Percentiles rank a stretch among this genome's conserved stretches.
Evolutionary conservation across 108 stramenopile genomes (phyloP).

Genomic region (Nannochloropsis gaditana): DNA sequence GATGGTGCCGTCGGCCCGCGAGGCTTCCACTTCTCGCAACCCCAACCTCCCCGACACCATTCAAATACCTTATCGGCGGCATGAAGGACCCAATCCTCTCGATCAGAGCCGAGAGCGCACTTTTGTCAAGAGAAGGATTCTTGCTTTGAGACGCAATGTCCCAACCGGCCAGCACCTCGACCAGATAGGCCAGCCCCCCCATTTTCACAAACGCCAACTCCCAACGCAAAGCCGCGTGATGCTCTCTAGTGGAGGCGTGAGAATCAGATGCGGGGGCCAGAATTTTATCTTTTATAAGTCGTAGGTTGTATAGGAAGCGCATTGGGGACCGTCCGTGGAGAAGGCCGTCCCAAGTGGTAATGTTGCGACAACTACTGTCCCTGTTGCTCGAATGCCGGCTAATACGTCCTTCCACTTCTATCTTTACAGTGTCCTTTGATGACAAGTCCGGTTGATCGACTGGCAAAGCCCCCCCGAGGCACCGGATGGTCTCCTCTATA

Average conservation of each 20-base stretch:
- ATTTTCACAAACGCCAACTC: neutral
- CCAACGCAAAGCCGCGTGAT: neutral
- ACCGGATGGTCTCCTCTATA: constrained; percentile 2
- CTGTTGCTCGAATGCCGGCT: neutral
- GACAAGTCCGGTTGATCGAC: neutral
- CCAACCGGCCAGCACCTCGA: neutral
- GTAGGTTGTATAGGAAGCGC: neutral
- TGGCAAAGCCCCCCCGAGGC: neutral
- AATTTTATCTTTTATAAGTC: neutral
- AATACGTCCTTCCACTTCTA: neutral
- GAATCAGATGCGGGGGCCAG: neutral
- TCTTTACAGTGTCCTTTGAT: too few species aligned
- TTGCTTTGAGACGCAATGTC: neutral
- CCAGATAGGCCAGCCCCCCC: constrained; percentile 12
- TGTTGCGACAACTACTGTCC: neutral
- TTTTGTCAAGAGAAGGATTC: neutral
- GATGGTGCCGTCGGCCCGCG: neutral
- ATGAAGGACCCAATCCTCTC: neutral
- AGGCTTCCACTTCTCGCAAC: neutral
- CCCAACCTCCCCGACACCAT: neutral
- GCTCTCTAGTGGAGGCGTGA: neutral
- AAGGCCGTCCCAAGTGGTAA: neutral
- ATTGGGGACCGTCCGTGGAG: neutral
- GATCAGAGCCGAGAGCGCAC: neutral
- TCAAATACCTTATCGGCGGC: neutral